Evolutionary conservation across 2,329 filamentous ascomycete species (phyloP), one percentile per base, ranked within the genome.

Genomic region (Leptodontidium sp.): DNA sequence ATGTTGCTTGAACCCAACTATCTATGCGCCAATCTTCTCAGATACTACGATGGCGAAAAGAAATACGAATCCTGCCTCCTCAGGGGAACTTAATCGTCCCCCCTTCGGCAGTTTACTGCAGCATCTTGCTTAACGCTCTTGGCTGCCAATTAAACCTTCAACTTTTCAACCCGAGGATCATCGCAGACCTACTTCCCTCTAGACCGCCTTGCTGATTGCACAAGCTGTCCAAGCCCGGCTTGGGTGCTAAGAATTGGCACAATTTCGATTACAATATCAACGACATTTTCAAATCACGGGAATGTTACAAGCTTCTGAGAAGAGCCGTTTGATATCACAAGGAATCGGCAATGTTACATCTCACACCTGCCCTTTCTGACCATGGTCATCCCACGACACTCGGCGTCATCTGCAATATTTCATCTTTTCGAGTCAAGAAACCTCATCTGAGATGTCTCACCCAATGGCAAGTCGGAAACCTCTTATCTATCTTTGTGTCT

Each of bases 221-320:
- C 57, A 59, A 59, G 38, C 21, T 43, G 12, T 9, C 57, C 55
- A 58, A 58, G 55, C 32, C 57, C 57, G 21, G 57, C 38, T 59
- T 45, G 21, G 57, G 21, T 40, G 57, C 57, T 38, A 59, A 59
- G 55, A 58, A 24, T 58, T 58, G 32, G 57, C 57, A 59, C 35
- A 59, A 24, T 21, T 12, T 21, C 47, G 21, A 21, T 21, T 50
- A 11, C 11, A 24, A 45, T 29, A 43, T 45, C 57, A 26, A 45
- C 11, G 15, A 12, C 35, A 32, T n/a, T 21, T 12, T 21, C 35
- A 59, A 59, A 7, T 26, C 12, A 45, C 26, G 57, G 40, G 55
- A 32, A 58, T 15, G 35, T 40, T 26, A 45, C n/a, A 21, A 40
- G 8, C 32, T 29, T 9, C 35, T 26, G 35, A 45, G n/a, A 26